Evolutionary conservation across 108 stramenopile species (phyloP), one percentile per base, ranked within the genome.

Genomic region (Skeletonema tropicum): DNA sequence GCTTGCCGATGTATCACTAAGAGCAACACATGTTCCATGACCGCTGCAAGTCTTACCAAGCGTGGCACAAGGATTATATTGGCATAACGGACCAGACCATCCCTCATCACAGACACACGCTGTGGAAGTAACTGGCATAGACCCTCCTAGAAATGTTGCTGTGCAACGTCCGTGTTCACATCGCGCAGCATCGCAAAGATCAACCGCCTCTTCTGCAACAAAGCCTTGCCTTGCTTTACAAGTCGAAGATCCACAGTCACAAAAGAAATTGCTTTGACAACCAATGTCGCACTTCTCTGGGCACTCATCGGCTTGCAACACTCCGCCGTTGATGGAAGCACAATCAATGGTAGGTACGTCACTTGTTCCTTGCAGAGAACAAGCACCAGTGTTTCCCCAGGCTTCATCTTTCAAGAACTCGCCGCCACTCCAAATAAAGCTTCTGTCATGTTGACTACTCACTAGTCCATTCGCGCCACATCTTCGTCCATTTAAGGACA

Each of bases 241-340:
- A n/a, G n/a, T n/a, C n/a, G n/a, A 29, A 29, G 83, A 70, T 38
- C 85, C 82, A 52, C 88, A 88, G 71, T 88, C 83, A 63, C 88
- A 88, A 74, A 68, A 88, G 8, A 72, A 73, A 15, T 45, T 77
- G n/a, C 26, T 30, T 57, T 57, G 17, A 38, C 88, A 86, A 5
- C 15, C 46, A 30, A n/a, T 10, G 23, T 36, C 55, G 45, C 85
- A 88, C 21, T 66, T 29, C 14, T 72, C 74, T 4, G 86, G 71
- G 63, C 86, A 87, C 46, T 85, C 76, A 41, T 68, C 63, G 14
- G 83, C 81, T 23, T 64, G 38, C 33, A 85, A 15, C 29, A 60
- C 60, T 25, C 74, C 84, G 10, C 60, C 57, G 26, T 57, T 60
- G 52, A 35, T 35, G 6, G 35, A 29, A 29, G 49, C 49, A 58